Percentiles rank a stretch among this genome's conserved stretches.
These are phyloP conservation scores for Aspergillus neotritici DNA, from an alignment of 2,329 filamentous ascomycete species.

Conservation along the genomic window DNA sequence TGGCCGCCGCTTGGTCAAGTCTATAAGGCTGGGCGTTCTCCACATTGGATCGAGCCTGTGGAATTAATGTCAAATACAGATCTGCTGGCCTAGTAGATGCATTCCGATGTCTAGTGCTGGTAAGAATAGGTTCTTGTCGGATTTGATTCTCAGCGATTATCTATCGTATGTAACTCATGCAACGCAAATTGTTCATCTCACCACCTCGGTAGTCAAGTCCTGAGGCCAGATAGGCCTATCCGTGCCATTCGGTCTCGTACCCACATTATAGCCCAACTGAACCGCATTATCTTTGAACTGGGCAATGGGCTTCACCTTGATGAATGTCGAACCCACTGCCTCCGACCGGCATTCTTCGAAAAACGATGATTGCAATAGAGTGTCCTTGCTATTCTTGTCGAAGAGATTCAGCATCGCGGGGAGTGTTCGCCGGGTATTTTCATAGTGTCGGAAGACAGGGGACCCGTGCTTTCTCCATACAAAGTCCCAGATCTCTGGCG, in stretches of 20 bases:
- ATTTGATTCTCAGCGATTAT: no score
- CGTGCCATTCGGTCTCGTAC: constrained; percentile 47
- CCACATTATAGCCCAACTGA: constrained; percentile 44
- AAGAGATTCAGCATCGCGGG: constrained; percentile 36
- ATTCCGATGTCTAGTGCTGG: no score
- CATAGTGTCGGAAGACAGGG: constrained; percentile 46
- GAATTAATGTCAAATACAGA: no score
- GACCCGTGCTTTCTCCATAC: constrained; percentile 44
- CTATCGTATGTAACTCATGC: no score
- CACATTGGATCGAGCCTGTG: no score
- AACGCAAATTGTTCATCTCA: no score
- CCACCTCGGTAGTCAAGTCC: constrained; percentile 21
- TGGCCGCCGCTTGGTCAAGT: no score
- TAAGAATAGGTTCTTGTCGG: no score
- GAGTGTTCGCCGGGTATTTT: constrained; percentile 43
- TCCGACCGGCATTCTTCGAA: constrained; percentile 42
- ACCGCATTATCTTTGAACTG: constrained; percentile 35
- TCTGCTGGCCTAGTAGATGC: no score
- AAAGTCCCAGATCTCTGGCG: constrained; percentile 37
- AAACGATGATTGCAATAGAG: constrained; percentile 45
- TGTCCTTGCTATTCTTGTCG: constrained; percentile 28
- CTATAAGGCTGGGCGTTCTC: no score
- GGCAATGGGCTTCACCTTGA: constrained; percentile 43
- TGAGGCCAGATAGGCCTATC: constrained; percentile 47
- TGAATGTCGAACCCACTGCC: constrained; percentile 23